Evolutionary conservation across 1,139 yeast species (phyloP).

Genomic region (Geotrichum klebahnii): DNA sequence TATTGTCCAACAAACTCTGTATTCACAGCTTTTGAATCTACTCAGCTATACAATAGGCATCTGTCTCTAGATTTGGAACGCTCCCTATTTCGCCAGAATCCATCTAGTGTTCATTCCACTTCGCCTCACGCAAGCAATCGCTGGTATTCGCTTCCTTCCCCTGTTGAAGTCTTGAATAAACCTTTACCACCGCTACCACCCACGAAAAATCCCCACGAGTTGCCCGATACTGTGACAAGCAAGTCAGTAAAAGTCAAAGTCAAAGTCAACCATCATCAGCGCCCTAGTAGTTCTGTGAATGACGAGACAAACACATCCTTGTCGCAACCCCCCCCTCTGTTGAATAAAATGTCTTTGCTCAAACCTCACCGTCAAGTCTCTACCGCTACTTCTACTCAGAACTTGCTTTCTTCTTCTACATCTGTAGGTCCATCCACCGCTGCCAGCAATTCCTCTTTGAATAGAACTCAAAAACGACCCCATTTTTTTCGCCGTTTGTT

Average conservation of each 20-base stretch:
- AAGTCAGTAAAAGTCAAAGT: too few relatives aligned
- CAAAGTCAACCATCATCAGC: not conserved
- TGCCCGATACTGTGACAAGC: too few relatives aligned
- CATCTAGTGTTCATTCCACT: not conserved
- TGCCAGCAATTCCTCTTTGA: constrained; percentile 14
- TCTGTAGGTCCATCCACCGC: not conserved
- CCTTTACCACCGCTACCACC: constrained; percentile 3
- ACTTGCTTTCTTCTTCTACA: not conserved
- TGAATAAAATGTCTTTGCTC: constrained; percentile 9
- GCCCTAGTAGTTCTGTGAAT: not conserved
- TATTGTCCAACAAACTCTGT: not conserved
- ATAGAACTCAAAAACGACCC: constrained; percentile 19
- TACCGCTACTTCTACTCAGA: not conserved
- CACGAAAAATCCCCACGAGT: too few relatives aligned
- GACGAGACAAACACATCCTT: not conserved
- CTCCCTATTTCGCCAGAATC: not conserved
- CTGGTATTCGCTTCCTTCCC: not conserved
- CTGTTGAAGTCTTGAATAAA: not conserved
- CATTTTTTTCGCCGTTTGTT: constrained; percentile 21
- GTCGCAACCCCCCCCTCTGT: not conserved
- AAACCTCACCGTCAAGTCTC: constrained; percentile 14
- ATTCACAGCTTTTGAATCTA: not conserved
- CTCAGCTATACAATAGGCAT: constrained; percentile 2
- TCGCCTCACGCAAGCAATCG: not conserved
- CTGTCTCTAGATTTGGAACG: constrained; percentile 6